These are phyloP conservation scores for Triticum timopheevii DNA, from an alignment of 176 grass and related monocot genomes.

Conservation along the genomic window DNA sequence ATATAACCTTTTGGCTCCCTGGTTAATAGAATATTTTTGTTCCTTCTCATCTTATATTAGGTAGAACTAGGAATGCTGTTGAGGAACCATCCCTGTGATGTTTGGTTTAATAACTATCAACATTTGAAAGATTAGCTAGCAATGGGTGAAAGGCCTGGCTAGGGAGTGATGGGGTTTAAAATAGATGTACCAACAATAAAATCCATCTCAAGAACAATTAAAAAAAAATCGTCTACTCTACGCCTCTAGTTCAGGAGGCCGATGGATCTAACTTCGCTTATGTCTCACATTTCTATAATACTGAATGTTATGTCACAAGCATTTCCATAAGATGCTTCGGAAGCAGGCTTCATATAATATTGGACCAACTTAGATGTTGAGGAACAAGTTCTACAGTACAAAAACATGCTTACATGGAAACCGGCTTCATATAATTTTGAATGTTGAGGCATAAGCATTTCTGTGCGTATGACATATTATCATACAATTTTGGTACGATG, in stretches of 20 bases:
- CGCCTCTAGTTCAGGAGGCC: not conserved
- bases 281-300: not conserved
- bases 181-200: not conserved
- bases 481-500: not conserved
- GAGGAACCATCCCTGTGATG: not conserved
- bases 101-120: not conserved
- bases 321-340: no score
- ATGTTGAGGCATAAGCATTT: not conserved
- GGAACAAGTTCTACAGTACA: not conserved
- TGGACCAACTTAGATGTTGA: no score
- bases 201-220: not conserved
- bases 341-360: no score
- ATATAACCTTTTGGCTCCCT: not conserved
- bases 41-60: not conserved
- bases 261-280: not conserved
- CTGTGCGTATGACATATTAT: not conserved
- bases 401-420: not conserved
- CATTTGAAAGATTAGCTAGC: not conserved
- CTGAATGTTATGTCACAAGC: no score
- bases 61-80: not conserved
- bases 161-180: not conserved
- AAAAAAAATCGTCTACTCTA: not conserved
- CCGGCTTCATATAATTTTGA: not conserved
- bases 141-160: not conserved
- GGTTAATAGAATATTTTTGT: not conserved